Base-by-base conservation (phyloP, 2,329 filamentous ascomycete species). In the Aaosphaeria pasadenensis region DNA sequence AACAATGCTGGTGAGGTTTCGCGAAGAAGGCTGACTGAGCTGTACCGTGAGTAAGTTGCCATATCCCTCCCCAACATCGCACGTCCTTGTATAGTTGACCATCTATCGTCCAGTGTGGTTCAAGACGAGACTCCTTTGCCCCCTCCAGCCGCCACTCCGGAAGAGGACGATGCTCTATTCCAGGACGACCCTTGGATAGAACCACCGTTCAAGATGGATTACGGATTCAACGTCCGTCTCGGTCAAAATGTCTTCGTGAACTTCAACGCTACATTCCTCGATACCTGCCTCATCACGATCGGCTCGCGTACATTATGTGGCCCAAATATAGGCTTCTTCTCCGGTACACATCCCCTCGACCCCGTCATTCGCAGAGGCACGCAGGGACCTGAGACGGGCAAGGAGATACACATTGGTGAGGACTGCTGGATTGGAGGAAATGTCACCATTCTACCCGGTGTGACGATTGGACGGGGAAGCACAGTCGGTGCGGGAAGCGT, bases 401-500 rank as follows among this genome's bases (percentile, higher is more conserved):
- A 81, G 56, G 81, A 87, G 7, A 88, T 96, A 52, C 79, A 75
- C 32, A 83, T 95, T 45, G 89, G 86, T 0, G 85, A 90, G 54
- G 90, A 95, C 44, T 69, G 64, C 47, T 70, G 76, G 76, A 74
- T 80, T 50, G 75, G 76, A 0, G 76, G 75, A 0, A 71, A 74
- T 51, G 74, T 70, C 2, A 67, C 71, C 1, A 81, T 95, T 13
- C 73, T 91, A 39, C 84, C 88, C 0, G 90, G 90, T 0, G 84
- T 95, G 28, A 91, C 80, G 1, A 86, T 95, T 54, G 90, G 91
- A 0, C 77, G 79, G 46, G 89, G 90, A 0, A 78, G 75, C 4
- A 88, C 85, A 0, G 78, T 95, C 51, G 91, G 89, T 1, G 90
- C 91, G 1, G 89, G 87, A 1, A 89, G 86, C 64, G 88, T 95